Conservation (phyloP, 345 rosid species). For the Citrus hindsii region DNA sequence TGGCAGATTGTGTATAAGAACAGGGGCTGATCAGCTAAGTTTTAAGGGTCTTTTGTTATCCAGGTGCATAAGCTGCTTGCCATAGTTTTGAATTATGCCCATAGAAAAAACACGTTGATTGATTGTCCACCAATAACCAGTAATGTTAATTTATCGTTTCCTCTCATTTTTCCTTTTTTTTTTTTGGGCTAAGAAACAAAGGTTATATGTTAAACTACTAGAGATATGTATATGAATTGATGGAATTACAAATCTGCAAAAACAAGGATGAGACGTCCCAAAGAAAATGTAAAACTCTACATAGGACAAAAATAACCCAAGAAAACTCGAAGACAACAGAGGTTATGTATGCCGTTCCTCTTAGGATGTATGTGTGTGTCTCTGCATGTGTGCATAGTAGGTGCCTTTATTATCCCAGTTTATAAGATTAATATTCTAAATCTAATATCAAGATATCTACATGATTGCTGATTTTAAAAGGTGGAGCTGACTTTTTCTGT, state of each 20-base stretch:
- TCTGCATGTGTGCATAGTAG: background rate
- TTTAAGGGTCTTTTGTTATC: slow-evolving; percentile 71
- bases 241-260: too few species aligned
- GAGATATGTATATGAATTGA: too few species aligned
- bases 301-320: too few species aligned
- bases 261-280: too few species aligned
- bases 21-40: slow-evolving; percentile 47
- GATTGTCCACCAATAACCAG: background rate
- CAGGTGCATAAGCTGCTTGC: slow-evolving; percentile 44
- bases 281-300: too few species aligned
- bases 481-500: background rate
- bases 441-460: background rate
- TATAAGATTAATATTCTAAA: background rate
- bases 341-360: too few species aligned
- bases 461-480: background rate
- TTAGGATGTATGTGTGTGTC: background rate
- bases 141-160: background rate
- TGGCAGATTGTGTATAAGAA: slow-evolving; percentile 88
- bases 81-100: background rate
- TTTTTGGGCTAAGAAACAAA: too few species aligned
- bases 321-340: too few species aligned
- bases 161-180: background rate
- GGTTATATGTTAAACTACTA: too few species aligned
- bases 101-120: background rate
- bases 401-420: background rate